Base-by-base conservation (phyloP, 495 filamentous ascomycete species). In the Cercophora sp. region DNA sequence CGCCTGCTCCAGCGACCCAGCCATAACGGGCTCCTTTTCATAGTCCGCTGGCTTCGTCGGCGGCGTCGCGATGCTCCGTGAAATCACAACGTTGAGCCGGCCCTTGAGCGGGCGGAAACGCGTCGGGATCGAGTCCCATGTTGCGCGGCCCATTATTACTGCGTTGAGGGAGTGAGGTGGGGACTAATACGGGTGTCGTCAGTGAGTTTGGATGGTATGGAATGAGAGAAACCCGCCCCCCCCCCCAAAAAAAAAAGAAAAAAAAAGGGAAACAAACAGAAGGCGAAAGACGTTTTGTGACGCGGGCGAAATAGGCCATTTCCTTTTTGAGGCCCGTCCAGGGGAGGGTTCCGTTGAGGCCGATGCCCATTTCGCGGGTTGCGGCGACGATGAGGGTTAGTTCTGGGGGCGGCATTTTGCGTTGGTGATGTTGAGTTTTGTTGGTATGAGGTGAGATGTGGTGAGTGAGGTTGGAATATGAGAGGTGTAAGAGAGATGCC, bases 71-170 rank as follows among this genome's bases (percentile, higher is more conserved):
- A 61, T 53, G n/a, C 66, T 59, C 3, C 55, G 50, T 31, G 27
- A 39, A 44, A 98, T 65, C 40, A 98, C 83, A 8, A 96, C 79
- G 58, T 89, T 97, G 4, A 86, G 66, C 22, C 93, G 68, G 20
- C 80, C 88, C 40, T 78, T 84, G 10, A 98, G 72, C 25, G 93
- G 93, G n/a, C 90, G 79, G 59, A 91, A 86, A 10, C 70, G 72
- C 0, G 69, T 60, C 2, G 92, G 92, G 3, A 98, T 89, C 37
- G 81, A 86, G 23, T 92, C 87, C 84, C 90, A 98, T 0, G 93
- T 96, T 70, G 93, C 96, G 56, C 93, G 87, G 42, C 93, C 93
- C 92, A 98, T 98, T 61, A 98, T 85, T 20, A 98, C 85, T 0
- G 86, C 87, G 63, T 97, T 98, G 15, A 66, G 36, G 22, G 59